These are phyloP conservation scores for Phoma sp. DNA, from an alignment of 2,329 filamentous ascomycete species.

Conservation along the genomic window DNA sequence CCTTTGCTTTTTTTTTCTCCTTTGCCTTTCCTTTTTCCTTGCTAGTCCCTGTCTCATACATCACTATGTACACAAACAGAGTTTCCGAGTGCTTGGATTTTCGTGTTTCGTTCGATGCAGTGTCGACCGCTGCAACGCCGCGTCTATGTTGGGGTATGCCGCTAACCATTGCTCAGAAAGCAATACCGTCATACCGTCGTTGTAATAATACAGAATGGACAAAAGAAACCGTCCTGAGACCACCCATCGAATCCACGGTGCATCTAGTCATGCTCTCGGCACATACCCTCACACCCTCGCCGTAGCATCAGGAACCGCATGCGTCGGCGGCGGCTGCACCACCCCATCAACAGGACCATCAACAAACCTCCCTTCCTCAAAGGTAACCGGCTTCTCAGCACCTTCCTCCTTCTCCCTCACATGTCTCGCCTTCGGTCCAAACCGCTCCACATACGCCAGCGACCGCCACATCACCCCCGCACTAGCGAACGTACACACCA, in stretches of 20 bases:
- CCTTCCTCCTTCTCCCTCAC: conserved; percentile 32
- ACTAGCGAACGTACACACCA: conserved; percentile 57
- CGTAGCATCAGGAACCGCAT: background rate
- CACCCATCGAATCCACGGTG: no score
- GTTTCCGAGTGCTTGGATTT: no score
- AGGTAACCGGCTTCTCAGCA: conserved; percentile 6
- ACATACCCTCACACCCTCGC: background rate
- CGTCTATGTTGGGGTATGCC: conserved; percentile 13
- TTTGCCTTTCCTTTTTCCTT: background rate
- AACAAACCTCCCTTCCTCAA: background rate
- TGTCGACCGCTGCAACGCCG: background rate
- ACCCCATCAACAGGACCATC: background rate
- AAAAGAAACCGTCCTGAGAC: background rate
- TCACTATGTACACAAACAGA: no score
- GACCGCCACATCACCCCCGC: conserved; percentile 50
- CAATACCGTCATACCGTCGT: background rate
- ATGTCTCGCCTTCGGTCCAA: conserved; percentile 51
- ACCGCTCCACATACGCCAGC: conserved; percentile 49
- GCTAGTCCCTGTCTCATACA: no score
- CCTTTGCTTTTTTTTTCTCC: background rate
- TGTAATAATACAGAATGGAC: background rate
- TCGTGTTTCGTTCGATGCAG: background rate
- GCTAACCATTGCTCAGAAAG: conserved; percentile 9
- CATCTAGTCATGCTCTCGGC: background rate
- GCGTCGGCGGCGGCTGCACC: background rate